Evolutionary conservation across 2,329 filamentous ascomycete genomes (phyloP), one percentile per base, ranked within the genome.

Genomic region (Penicillium thymicola): DNA sequence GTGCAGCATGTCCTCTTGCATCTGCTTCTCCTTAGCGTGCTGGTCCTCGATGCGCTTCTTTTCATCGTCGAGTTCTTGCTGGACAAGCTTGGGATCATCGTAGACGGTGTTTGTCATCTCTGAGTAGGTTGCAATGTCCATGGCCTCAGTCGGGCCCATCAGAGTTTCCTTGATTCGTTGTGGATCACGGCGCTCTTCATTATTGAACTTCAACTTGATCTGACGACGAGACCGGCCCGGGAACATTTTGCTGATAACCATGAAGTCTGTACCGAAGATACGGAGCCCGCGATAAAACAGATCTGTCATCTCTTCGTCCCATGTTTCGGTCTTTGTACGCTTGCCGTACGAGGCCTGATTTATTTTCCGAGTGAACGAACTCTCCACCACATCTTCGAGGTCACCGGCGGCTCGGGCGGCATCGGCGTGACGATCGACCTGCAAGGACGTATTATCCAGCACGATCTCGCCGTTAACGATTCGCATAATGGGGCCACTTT

Each of bases 231-330:
- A 83, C 45, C 80, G 76, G 11, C 80, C 80, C 0, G 82, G 81
- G 61, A 87, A 86, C 73, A 87, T 78, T 58, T 83, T 82, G 63
- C 79, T 82, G 61, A 87, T 85, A 71, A 86, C 82, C 71, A 81
- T 79, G 63, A 88, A 88, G 66, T 88, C 85, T 0, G 84, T 87
- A 36, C 85, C 85, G 64, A 86, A 87, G 76, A 83, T 84, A 21
- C 78, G 76, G 14, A 88, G 74, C 1, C 82, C 84, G 44, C 85
- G 77, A 67, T 87, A 88, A 67, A 88, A 88, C 11, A 80, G 67
- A 41, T 86, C 81, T 0, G 85, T 87, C 60, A 80, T 72, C 14
- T 84, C 79, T 50, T 80, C 78, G 48, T 78, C 79, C 85, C 85
- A 88, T 0, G 76, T 74, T 58, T 81, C 78, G 9, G 73, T 76